phyloP scores from a whole-genome alignment of 2,329 filamentous ascomycete species.

The Trichoderma arundinaceum region DNA sequence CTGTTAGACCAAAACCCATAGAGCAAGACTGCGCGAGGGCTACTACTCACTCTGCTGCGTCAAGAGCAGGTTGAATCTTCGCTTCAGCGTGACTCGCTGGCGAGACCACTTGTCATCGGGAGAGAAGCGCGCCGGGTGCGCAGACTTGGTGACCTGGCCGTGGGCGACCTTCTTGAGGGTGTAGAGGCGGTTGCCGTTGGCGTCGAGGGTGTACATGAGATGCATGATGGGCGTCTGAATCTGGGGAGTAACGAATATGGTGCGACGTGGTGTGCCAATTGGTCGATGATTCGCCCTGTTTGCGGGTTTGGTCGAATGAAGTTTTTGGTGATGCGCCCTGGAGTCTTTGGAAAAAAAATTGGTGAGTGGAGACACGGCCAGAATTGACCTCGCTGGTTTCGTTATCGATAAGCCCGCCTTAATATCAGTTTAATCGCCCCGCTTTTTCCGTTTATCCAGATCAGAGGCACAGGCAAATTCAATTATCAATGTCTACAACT shows the following conservation, averaged over 20 bases:
- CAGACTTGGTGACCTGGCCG: conserved; percentile 90
- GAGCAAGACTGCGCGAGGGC: background rate
- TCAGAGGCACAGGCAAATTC: background rate
- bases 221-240: conserved; percentile 52
- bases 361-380: conserved; percentile 15
- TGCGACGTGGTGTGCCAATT: conserved; percentile 4
- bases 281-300: background rate
- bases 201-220: conserved; percentile 83
- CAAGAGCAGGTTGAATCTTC: conserved; percentile 85
- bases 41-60: conserved; percentile 69
- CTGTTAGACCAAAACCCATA: background rate
- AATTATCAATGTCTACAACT: background rate
- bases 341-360: conserved; percentile 25
- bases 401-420: conserved; percentile 17
- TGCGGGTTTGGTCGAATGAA: conserved; percentile 26
- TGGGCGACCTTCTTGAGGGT: conserved; percentile 89
- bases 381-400: background rate
- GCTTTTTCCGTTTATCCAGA: background rate
- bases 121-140: conserved; percentile 94
- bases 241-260: background rate
- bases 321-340: conserved; percentile 28
- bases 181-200: conserved; percentile 85
- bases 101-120: conserved; percentile 99
- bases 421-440: background rate
- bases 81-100: conserved; percentile 94